These are phyloP conservation scores for Cephaloascus albidus DNA, from an alignment of 805 yeast genomes.

Conservation along the genomic window DNA sequence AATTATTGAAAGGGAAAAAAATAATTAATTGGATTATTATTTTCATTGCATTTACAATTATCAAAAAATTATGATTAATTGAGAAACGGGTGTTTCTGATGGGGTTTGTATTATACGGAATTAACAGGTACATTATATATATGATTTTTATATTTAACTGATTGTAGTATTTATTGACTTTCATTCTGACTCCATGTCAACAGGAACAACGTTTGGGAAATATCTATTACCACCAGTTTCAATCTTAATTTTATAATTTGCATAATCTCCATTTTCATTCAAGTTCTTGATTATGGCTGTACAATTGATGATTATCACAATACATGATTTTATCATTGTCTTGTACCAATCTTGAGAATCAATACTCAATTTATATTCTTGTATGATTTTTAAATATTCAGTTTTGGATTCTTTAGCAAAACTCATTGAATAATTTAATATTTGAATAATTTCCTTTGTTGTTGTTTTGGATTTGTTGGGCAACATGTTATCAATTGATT, in stretches of 20 bases:
- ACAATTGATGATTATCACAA: not conserved
- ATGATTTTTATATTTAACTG: too few species aligned
- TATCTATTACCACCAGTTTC: not conserved
- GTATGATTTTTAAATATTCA: not conserved
- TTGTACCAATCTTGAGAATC: not conserved
- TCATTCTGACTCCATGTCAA: too few species aligned
- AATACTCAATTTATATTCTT: not conserved
- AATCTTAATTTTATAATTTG: too few species aligned
- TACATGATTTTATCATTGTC: not conserved
- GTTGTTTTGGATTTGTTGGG: not conserved
- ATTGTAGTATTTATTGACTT: too few species aligned
- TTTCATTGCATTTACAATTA: too few species aligned
- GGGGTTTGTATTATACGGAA: too few species aligned
- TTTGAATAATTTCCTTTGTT: not conserved
- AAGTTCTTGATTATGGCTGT: not conserved
- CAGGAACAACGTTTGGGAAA: too few species aligned
- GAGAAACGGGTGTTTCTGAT: too few species aligned
- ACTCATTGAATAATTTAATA: not conserved
- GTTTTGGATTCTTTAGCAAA: not conserved
- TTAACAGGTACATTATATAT: too few species aligned
- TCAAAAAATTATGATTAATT: too few species aligned
- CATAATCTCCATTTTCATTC: not conserved
- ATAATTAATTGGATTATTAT: too few species aligned
- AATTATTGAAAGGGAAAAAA: too few species aligned
- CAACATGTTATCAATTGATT: slow-evolving; percentile 6